Conservation (phyloP, 768 basidiomycete genomes). For the Phaffia tasmanica region DNA sequence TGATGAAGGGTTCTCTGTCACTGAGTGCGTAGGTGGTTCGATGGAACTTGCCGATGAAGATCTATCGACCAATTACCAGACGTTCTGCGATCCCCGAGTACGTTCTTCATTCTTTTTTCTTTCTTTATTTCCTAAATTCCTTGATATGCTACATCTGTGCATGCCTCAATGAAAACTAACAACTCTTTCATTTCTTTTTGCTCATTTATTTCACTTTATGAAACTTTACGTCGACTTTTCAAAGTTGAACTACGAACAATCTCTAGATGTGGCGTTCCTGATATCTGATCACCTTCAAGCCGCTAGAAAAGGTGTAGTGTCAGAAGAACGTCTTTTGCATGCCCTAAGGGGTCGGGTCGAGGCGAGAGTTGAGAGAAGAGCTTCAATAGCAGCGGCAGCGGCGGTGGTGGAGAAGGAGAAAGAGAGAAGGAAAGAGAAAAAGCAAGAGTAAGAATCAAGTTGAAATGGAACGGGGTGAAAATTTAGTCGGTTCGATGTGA, state of each 20-base stretch:
- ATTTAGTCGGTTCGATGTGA: too few relatives aligned
- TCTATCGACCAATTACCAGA: constrained; percentile 80
- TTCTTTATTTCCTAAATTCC: background rate
- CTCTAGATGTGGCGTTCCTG: constrained; percentile 80
- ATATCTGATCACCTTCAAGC: constrained; percentile 21
- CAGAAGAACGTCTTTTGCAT: constrained; percentile 13
- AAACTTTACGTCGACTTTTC: constrained; percentile 2
- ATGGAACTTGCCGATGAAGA: constrained; percentile 87
- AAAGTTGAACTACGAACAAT: constrained; percentile 84
- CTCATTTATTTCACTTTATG: too few relatives aligned
- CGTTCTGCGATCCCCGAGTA: constrained; percentile 60
- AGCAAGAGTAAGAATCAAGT: too few relatives aligned
- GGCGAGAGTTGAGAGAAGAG: background rate
- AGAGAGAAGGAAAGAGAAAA: too few relatives aligned
- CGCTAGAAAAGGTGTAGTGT: background rate
- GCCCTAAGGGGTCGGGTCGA: constrained; percentile 16
- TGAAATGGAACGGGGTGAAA: too few relatives aligned
- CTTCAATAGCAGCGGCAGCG: too few relatives aligned
- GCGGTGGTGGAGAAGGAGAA: too few relatives aligned
- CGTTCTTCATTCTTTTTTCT: too few relatives aligned
- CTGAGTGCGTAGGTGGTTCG: constrained; percentile 90
- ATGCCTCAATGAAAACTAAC: background rate
- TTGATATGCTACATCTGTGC: background rate
- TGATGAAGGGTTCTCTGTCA: constrained; percentile 85
- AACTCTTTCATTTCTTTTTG: background rate